Conservation (phyloP, 352 stramenopile species). For the Peronosclerospora sorghi region DNA sequence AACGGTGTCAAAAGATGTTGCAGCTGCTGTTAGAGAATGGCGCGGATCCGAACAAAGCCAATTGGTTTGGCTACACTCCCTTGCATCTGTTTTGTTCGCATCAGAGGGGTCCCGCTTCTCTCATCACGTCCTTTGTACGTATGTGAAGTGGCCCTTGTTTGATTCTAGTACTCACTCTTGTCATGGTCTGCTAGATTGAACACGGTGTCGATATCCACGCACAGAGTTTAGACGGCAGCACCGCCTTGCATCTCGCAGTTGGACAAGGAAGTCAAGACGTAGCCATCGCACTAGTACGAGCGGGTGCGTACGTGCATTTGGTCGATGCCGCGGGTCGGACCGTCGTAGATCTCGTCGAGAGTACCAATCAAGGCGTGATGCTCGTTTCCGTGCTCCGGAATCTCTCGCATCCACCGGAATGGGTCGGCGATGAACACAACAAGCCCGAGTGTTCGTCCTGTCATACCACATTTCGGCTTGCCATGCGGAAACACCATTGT, state of each 20-base stretch:
- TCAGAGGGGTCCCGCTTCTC: conserved; percentile 49
- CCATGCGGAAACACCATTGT: conserved; percentile 80
- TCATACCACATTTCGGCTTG: conserved; percentile 57
- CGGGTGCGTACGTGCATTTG: conserved; percentile 67
- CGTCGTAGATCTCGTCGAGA: conserved; percentile 76
- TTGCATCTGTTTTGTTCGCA: conserved; percentile 81
- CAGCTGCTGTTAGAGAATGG: conserved; percentile 74
- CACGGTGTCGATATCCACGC: conserved; percentile 65
- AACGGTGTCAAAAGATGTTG: conserved; percentile 75
- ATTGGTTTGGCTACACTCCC: conserved; percentile 83
- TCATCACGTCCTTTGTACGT: conserved; percentile 79
- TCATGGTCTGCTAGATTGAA: conserved; percentile 45
- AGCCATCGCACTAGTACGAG: conserved; percentile 55
- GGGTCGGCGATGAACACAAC: conserved; percentile 61
- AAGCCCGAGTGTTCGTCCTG: conserved; percentile 63
- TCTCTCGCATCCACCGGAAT: conserved; percentile 46
- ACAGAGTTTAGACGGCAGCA: conserved; percentile 78
- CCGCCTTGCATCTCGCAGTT: conserved; percentile 68
- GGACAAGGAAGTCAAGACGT: conserved; percentile 64
- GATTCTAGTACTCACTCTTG: not conserved
- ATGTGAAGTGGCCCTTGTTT: not conserved
- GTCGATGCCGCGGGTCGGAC: conserved; percentile 71
- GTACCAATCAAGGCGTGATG: conserved; percentile 68
- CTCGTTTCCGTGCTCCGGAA: conserved; percentile 76
- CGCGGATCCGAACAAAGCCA: conserved; percentile 55